phyloP scores from a whole-genome alignment of 2,329 filamentous ascomycete genomes.

The Pseudonectria foliicola region DNA sequence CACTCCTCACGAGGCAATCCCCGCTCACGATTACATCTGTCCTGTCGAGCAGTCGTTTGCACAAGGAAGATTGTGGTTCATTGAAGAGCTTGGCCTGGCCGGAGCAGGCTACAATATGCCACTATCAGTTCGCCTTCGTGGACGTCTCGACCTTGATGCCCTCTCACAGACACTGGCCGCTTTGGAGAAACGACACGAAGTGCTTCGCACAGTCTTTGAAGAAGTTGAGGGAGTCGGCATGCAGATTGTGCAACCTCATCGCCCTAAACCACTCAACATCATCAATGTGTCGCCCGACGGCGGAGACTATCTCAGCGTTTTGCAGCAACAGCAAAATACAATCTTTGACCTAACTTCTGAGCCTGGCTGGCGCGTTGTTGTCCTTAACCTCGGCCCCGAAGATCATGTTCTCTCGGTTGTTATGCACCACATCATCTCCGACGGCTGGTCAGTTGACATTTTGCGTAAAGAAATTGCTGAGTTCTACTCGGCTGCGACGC shows the following conservation, averaged over 20 bases:
- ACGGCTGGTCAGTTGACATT: slow-evolving; percentile 13
- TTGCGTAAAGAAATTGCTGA: slow-evolving; percentile 4
- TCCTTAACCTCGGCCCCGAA: slow-evolving; percentile 3
- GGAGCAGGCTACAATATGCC: slow-evolving; percentile 3
- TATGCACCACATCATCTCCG: slow-evolving; percentile 10
- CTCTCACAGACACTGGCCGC: slow-evolving; percentile 2
- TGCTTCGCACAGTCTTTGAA: slow-evolving; percentile 7
- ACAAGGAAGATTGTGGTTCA: slow-evolving; percentile 9
- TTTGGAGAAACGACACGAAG: slow-evolving; percentile 9
- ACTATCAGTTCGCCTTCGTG: slow-evolving; percentile 4
- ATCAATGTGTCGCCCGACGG: background rate
- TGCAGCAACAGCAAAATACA: background rate
- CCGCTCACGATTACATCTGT: background rate
- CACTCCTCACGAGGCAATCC: background rate
- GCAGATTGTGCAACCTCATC: slow-evolving; percentile 1
- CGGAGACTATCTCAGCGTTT: background rate
- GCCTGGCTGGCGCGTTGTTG: slow-evolving; percentile 8
- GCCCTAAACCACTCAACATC: background rate
- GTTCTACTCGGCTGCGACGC: slow-evolving; percentile 1
- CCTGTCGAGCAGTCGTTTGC: slow-evolving; percentile 8
- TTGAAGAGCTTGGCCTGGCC: slow-evolving; percentile 7
- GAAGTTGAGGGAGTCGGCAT: slow-evolving; percentile 1
- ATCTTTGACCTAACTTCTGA: slow-evolving; percentile 6
- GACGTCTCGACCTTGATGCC: slow-evolving; percentile 3
- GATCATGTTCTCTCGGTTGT: slow-evolving; percentile 8